These are phyloP conservation scores for Capsicum rhomboideum DNA, from an alignment of 257 asterid genomes.

Conservation along the genomic window DNA sequence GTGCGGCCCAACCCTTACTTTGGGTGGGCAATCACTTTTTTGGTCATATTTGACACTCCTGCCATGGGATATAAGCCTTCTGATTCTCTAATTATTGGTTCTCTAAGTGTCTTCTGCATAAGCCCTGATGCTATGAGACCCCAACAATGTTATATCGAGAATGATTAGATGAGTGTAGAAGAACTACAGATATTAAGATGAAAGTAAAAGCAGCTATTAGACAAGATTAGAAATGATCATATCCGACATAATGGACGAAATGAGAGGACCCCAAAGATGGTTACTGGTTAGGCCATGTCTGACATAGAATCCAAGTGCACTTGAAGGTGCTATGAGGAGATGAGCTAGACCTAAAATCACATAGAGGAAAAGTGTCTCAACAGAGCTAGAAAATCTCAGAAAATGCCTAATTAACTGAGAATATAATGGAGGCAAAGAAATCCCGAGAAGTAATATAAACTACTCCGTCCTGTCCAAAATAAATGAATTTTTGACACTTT, in stretches of 20 bases:
- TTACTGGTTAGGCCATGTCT: neutral
- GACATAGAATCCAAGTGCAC: neutral
- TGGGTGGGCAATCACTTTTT: too few species aligned
- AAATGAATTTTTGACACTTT: too few species aligned
- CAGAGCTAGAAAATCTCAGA: neutral
- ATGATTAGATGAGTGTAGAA: neutral
- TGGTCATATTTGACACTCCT: too few species aligned
- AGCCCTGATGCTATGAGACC: neutral
- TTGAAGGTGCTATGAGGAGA: neutral
- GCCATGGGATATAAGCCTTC: too few species aligned
- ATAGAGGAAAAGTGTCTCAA: neutral
- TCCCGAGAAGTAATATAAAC: too few species aligned
- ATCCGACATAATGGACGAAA: neutral
- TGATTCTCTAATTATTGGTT: neutral
- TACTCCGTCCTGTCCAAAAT: too few species aligned
- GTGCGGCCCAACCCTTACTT: too few species aligned
- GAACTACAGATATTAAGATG: neutral
- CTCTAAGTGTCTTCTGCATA: neutral
- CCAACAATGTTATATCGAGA: neutral
- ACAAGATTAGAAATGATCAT: neutral
- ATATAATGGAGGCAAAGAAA: neutral
- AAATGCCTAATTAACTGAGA: neutral
- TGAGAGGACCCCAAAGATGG: neutral
- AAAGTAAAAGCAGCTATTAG: neutral
- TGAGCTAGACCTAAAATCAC: neutral